A percentile compares a stretch with the other conserved stretches of the same genome.
Conservation (phyloP, 148 eudicot species). For the Dianthus caryophyllus region DNA sequence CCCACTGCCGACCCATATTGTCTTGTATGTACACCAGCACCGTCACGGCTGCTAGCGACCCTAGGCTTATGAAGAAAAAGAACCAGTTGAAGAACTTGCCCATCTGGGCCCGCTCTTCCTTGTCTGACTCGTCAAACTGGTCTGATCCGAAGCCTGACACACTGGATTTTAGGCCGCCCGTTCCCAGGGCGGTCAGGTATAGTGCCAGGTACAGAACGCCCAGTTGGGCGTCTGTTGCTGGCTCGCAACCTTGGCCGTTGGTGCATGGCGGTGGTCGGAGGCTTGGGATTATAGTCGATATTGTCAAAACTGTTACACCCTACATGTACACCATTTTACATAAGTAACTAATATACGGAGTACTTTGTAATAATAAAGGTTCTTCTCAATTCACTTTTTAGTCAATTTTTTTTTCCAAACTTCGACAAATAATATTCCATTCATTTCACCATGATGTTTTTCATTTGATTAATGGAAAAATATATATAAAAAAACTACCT, state of each 20-base stretch:
- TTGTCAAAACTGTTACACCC: constrained; percentile 40
- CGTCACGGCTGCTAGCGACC: constrained; percentile 48
- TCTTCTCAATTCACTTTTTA: too few species aligned
- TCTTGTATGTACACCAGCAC: constrained; percentile 54
- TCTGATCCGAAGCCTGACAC: constrained; percentile 70
- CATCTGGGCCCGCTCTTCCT: constrained; percentile 40
- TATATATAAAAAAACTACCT: too few species aligned
- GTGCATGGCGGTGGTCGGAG: constrained; percentile 36
- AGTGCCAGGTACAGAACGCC: constrained; percentile 51
- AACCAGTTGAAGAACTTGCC: constrained; percentile 61
- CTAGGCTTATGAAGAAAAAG: constrained; percentile 54
- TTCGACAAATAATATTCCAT: too few species aligned
- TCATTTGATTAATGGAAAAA: too few species aligned
- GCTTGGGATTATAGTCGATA: constrained; percentile 40
- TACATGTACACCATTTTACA: not conserved
- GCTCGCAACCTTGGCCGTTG: constrained; percentile 12
- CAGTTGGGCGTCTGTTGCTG: constrained; percentile 30
- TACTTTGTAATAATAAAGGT: too few species aligned
- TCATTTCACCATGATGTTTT: too few species aligned
- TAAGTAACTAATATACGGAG: too few species aligned
- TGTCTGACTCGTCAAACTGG: constrained; percentile 55
- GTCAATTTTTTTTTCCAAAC: too few species aligned
- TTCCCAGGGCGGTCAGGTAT: constrained; percentile 60
- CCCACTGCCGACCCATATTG: constrained; percentile 45
- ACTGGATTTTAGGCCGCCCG: constrained; percentile 64